phyloP scores from a whole-genome alignment of 495 filamentous ascomycete genomes.

The Aspergillus carlsbadensis region DNA sequence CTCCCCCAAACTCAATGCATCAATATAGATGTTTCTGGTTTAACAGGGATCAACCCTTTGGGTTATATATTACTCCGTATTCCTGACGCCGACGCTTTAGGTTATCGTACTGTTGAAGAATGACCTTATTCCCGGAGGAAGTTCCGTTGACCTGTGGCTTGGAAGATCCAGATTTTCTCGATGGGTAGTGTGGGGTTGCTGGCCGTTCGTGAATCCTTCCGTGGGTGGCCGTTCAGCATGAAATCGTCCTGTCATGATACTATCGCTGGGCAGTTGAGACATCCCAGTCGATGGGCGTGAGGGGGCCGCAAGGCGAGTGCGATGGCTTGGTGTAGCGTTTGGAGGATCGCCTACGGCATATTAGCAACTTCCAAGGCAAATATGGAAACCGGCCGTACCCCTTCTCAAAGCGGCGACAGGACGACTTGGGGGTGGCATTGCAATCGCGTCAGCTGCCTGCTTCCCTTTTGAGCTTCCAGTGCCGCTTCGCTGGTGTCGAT shows the following conservation, averaged over 20 bases:
- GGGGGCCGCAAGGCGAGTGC: constrained; percentile 19
- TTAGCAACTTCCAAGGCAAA: background rate
- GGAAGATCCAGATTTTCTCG: constrained; percentile 1
- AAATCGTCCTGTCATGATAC: constrained; percentile 17
- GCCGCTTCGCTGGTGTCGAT: constrained; percentile 48
- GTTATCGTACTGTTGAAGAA: constrained; percentile 19
- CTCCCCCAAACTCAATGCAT: too few species aligned
- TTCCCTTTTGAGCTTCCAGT: constrained; percentile 44
- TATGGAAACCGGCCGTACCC: constrained; percentile 17
- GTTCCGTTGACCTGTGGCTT: background rate
- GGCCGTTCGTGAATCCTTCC: background rate
- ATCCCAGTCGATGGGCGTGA: constrained; percentile 18
- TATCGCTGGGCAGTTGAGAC: constrained; percentile 19
- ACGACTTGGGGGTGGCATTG: constrained; percentile 32
- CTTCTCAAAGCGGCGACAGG: constrained; percentile 18
- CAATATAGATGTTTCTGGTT: background rate
- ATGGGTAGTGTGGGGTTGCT: background rate
- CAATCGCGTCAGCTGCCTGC: constrained; percentile 10
- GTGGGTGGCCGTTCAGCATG: background rate
- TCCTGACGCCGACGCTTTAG: background rate
- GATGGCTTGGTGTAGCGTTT: constrained; percentile 22
- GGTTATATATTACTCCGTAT: background rate
- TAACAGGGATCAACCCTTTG: background rate
- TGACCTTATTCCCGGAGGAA: constrained; percentile 10
- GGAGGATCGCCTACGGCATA: constrained; percentile 12